phyloP scores from a whole-genome alignment of 2,329 filamentous ascomycete species.

The Mariannaea sp. region DNA sequence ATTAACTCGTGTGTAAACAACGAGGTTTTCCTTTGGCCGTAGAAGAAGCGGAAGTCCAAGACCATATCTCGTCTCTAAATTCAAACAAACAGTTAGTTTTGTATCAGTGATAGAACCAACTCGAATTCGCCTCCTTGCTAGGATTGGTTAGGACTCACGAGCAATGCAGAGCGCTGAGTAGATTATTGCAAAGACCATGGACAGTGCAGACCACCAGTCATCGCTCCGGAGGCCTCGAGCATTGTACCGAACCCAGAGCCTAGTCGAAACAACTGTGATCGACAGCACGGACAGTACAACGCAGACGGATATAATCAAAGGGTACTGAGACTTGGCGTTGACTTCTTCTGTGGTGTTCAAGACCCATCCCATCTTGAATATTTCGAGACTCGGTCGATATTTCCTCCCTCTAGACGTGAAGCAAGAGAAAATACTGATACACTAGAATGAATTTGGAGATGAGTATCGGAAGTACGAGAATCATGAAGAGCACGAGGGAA shows the following conservation, averaged over 20 bases:
- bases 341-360: constrained; percentile 53
- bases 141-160: constrained; percentile 43
- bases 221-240: constrained; percentile 52
- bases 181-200: constrained; percentile 51
- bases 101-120: neutral
- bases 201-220: constrained; percentile 50
- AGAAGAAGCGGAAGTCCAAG: constrained; percentile 52
- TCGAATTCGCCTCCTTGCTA: neutral
- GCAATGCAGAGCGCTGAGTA: constrained; percentile 57
- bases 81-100: neutral
- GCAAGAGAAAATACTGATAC: neutral
- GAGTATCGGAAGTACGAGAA: too few relatives aligned
- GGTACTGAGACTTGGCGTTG: constrained; percentile 53
- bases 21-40: constrained; percentile 50
- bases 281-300: constrained; percentile 51
- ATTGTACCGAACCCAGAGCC: constrained; percentile 49
- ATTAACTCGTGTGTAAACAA: constrained; percentile 55
- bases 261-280: constrained; percentile 45
- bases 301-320: constrained; percentile 54
- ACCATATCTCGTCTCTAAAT: constrained; percentile 57
- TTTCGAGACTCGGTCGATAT: neutral
- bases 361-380: constrained; percentile 54
- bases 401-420: neutral
- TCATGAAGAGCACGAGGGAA: neutral
- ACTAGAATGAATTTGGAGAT: neutral